A percentile compares a stretch with the other conserved stretches of the same genome.
These are phyloP conservation scores for Triticum timopheevii DNA, from an alignment of 176 grass and related monocot species.

Conservation along the genomic window DNA sequence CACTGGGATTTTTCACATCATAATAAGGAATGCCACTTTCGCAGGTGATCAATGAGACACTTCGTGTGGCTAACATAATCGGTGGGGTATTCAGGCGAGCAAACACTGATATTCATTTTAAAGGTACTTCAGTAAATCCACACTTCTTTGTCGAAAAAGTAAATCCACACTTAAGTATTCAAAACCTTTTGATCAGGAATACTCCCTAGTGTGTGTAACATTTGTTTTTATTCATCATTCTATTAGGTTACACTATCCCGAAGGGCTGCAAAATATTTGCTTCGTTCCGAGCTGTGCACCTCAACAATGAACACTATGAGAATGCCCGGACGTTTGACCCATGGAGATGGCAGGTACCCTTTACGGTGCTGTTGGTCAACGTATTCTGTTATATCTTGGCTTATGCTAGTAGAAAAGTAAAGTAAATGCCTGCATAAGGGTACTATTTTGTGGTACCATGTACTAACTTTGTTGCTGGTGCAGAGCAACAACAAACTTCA, in stretches of 20 bases:
- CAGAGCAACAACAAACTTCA: slow-evolving; percentile 66
- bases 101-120: slow-evolving; percentile 77
- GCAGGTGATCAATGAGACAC: slow-evolving; percentile 96
- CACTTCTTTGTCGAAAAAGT: no score
- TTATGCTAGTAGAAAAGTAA: neutral
- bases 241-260: slow-evolving; percentile 75
- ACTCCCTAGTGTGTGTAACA: slow-evolving; percentile 1
- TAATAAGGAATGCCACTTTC: slow-evolving; percentile 6
- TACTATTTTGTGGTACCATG: neutral
- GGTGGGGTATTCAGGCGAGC: slow-evolving; percentile 94
- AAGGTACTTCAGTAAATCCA: slow-evolving; percentile 50
- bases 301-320: slow-evolving; percentile 71
- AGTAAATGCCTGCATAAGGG: neutral
- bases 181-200: neutral
- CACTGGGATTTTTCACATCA: neutral
- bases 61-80: slow-evolving; percentile 93
- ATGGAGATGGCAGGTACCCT: slow-evolving; percentile 83
- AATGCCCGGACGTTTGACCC: slow-evolving; percentile 81
- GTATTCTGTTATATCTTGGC: neutral
- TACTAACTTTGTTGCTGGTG: neutral
- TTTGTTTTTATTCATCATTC: slow-evolving; percentile 11
- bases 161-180: neutral
- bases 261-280: slow-evolving; percentile 96
- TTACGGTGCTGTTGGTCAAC: neutral
- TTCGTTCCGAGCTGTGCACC: slow-evolving; percentile 92